Evolutionary conservation across 148 eudicot species (phyloP), one percentile per base, ranked within the genome.

Genomic region (Persicaria maculosa): DNA sequence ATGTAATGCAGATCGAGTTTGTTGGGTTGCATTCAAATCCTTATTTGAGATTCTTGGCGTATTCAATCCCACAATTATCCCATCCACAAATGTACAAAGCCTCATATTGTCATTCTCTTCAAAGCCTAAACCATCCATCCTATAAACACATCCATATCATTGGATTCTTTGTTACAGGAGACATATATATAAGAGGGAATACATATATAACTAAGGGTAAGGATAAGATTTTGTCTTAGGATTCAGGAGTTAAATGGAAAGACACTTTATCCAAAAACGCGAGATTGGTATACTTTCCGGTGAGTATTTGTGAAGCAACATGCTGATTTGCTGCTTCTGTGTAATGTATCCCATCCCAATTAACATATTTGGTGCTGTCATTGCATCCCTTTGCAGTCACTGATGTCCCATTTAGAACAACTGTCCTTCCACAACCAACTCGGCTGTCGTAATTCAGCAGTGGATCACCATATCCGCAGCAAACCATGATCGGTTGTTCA

Each of bases 261-360:
- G 44, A 11, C 68, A 62, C 9, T 1, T 9, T 4, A 64, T 64
- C 69, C 69, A 31, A 31, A 64, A 10, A 64, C 40, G 44, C 4
- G 0, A 64, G 8, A 40, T n/a, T 36, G 7, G 7, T 1, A 75
- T 77, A 84, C 45, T 83, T 83, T 73, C 88, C 88, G 0, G 82
- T 79, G 64, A 87, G 83, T 79, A 87, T 87, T 53, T 87, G 84
- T 19, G 86, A 71, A 31, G 86, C 80, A 45, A 87, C 85, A 72
- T 78, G 70, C 50, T 79, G 81, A 77, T 87, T 87, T 62, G 88
- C 88, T 67, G 90, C 88, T 48, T 87, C 90, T 14, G 90, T 87
- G 79, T 84, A 87, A 78, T 87, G 88, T 71, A 84, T 85, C 11
- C 90, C 90, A 62, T 87, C 90, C 90, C 90, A 87, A 47, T 74